Percentiles rank a stretch among this genome's conserved stretches.
phyloP scores from a whole-genome alignment of 441 rosid genomes.

The Adansonia rubrostipa region DNA sequence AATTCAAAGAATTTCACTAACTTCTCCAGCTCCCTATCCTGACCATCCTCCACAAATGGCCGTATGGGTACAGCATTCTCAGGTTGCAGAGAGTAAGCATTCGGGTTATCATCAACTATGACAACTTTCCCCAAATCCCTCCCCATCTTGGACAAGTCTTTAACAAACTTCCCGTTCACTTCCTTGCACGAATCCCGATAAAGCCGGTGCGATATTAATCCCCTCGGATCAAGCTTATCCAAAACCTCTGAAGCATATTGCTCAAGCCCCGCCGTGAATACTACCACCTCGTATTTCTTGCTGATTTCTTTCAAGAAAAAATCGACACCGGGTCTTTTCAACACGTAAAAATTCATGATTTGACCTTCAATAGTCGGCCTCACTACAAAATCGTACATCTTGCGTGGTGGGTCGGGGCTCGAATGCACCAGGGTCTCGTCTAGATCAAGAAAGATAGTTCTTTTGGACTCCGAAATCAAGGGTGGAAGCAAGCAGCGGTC shows the following conservation, averaged over 20 bases:
- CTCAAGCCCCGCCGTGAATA: conserved; percentile 82
- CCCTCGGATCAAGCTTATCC: conserved; percentile 55
- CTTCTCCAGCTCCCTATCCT: conserved; percentile 59
- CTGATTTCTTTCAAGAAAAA: conserved; percentile 57
- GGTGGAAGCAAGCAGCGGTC: conserved; percentile 46
- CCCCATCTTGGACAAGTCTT: conserved; percentile 66
- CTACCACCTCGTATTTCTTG: conserved; percentile 65
- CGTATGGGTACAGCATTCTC: conserved; percentile 74
- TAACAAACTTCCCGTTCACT: conserved; percentile 65
- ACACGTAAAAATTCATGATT: conserved; percentile 62
- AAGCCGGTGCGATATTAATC: conserved; percentile 57
- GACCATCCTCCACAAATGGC: conserved; percentile 61
- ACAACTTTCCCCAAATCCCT: conserved; percentile 66
- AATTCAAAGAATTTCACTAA: conserved; percentile 55
- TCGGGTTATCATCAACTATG: conserved; percentile 84
- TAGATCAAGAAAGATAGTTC: conserved; percentile 80
- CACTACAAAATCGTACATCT: conserved; percentile 61
- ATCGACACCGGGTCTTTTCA: conserved; percentile 86
- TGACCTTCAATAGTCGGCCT: conserved; percentile 69
- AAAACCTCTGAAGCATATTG: conserved; percentile 83
- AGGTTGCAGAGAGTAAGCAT: conserved; percentile 71
- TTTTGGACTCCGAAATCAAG: conserved; percentile 39
- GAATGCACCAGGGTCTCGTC: conserved; percentile 89
- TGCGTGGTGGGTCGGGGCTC: conserved; percentile 62
- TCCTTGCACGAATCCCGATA: conserved; percentile 70